Base-by-base conservation (phyloP, 2,329 filamentous ascomycete genomes). In the Leptographium galeiforme region DNA sequence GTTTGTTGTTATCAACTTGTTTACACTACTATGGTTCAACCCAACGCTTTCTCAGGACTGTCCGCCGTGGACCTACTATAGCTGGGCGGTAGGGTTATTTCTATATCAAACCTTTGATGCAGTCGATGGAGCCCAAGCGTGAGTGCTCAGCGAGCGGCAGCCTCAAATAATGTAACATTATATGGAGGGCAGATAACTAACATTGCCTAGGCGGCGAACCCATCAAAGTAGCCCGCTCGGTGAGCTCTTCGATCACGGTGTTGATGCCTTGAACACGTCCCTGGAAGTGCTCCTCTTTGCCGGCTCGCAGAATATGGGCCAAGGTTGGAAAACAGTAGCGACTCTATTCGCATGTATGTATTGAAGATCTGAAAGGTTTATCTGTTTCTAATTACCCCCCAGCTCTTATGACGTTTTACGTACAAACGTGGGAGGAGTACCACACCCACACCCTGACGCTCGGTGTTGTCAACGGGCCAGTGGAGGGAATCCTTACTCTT, bases 371-470 rank as follows among this genome's bases (percentile, higher is more conserved):
- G 46, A 59, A 50, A 14, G 18, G 8, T 25, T 25, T 19, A 11
- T 52, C 10, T 49, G 38, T 13, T 14, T 6, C 19, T 32, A 12
- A 30, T 36, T 3, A 30, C 5, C 8, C 43, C 2, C 51, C 57
- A 89, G 85, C 87, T 8, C 81, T 91, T 55, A 75, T 94, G 62
- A 96, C 93, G n/a, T 98, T 98, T 69, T 97, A 97, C 68, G 85
- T 97, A 44, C 93, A 97, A 68, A 97, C 93, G 38, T 98, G 93
- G 93, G 93, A 98, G 65, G 93, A 97, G 68, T 98, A 97, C 71
- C 91, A 97, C 71, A 98, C 93, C 51, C 90, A 96, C 68, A 93
- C 90, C 4, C 79, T 98, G 48, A 96, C 89, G 1, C 79, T 98
- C 7, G 93, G 93, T 55, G 73, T 97, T 57, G 77, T 98, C 60